phyloP scores from a whole-genome alignment of 768 basidiomycete species.

The Steccherinum ochraceum region DNA sequence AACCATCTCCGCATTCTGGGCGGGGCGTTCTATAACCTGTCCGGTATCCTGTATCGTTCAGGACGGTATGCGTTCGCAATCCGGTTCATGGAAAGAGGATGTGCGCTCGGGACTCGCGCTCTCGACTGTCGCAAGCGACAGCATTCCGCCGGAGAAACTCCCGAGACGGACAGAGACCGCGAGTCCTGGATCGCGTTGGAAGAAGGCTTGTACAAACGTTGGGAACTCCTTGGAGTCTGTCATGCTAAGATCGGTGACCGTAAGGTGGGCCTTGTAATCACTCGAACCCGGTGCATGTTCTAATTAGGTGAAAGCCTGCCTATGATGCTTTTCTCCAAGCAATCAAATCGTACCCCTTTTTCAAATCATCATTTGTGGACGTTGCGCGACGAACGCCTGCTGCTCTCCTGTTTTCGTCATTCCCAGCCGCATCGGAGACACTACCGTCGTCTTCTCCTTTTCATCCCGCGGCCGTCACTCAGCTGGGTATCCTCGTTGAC shows the following conservation, averaged over 20 bases:
- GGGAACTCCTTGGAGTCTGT: slow-evolving; percentile 79
- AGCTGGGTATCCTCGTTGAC: slow-evolving; percentile 57
- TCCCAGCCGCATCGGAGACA: slow-evolving; percentile 8
- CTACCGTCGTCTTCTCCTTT: slow-evolving; percentile 9
- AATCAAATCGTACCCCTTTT: slow-evolving; percentile 50
- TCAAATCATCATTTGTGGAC: slow-evolving; percentile 28
- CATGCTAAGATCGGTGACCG: slow-evolving; percentile 73
- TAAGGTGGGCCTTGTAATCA: slow-evolving; percentile 46
- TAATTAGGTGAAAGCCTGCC: slow-evolving; percentile 47
- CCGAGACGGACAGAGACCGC: slow-evolving; percentile 15
- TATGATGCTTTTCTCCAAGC: slow-evolving; percentile 49
- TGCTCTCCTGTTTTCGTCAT: slow-evolving; percentile 33
- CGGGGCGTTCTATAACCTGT: slow-evolving; percentile 65
- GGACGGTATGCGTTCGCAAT: slow-evolving; percentile 55
- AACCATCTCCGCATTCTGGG: slow-evolving; percentile 67
- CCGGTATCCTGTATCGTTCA: slow-evolving; percentile 64
- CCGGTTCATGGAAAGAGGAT: slow-evolving; percentile 60
- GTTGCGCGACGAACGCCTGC: slow-evolving; percentile 21
- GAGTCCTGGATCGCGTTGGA: slow-evolving; percentile 53
- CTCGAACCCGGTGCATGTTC: slow-evolving; percentile 3
- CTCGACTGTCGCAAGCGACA: slow-evolving; percentile 20
- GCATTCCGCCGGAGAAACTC: slow-evolving; percentile 20
- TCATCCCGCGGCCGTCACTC: slow-evolving; percentile 28
- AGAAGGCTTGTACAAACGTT: slow-evolving; percentile 63
- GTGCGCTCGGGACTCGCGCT: slow-evolving; percentile 45